Percentiles rank a stretch among this genome's conserved stretches.
Conservation (phyloP, 768 basidiomycete genomes). For the Arthromyces matolae region DNA sequence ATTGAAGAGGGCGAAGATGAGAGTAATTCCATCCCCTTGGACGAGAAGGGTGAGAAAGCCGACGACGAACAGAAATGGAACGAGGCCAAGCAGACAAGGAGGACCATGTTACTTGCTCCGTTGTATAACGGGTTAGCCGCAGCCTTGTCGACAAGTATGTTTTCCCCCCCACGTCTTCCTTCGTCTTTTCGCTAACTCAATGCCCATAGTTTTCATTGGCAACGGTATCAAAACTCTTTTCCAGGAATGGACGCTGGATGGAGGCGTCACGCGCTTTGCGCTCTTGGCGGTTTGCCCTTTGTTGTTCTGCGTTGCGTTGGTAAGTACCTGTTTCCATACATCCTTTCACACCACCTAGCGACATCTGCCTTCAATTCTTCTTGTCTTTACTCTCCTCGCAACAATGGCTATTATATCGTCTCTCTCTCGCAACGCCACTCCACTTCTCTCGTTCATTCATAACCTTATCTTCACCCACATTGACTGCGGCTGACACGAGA, state of each 20-base stretch:
- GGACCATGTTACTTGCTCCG: constrained; percentile 53
- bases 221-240: constrained; percentile 62
- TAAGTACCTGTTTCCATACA: constrained; percentile 23
- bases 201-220: constrained; percentile 63
- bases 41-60: constrained; percentile 7
- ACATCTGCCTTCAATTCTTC: too few relatives aligned
- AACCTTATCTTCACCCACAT: too few relatives aligned
- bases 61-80: constrained; percentile 6
- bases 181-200: constrained; percentile 27
- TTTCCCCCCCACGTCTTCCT: constrained; percentile 31
- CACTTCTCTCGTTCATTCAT: too few relatives aligned
- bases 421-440: too few relatives aligned
- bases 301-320: constrained; percentile 71
- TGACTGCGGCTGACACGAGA: not conserved
- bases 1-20: not conserved
- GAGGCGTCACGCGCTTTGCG: constrained; percentile 53
- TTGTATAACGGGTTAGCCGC: constrained; percentile 63
- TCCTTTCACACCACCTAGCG: too few relatives aligned
- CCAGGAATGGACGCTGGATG: constrained; percentile 66
- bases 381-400: too few relatives aligned
- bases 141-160: constrained; percentile 50
- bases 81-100: constrained; percentile 16
- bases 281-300: constrained; percentile 59
- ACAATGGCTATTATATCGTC: too few relatives aligned
- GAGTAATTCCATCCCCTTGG: not conserved